Percentiles rank a stretch among this genome's conserved stretches.
Conservation (phyloP, 768 basidiomycete genomes). For the Pulveroboletus sp. region DNA sequence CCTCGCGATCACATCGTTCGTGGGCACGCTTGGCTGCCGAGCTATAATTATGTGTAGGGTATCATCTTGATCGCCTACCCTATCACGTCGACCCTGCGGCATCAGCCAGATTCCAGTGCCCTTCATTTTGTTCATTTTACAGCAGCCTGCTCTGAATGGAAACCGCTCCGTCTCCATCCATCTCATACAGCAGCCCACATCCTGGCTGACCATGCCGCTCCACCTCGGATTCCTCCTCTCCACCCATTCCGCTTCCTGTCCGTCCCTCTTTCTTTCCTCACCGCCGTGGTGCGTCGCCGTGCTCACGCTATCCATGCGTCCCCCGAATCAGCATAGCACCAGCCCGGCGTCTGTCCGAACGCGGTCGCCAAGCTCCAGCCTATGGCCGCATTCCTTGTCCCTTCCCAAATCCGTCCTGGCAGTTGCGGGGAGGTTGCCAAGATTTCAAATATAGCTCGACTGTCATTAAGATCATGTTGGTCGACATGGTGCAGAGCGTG, state of each 20-base stretch:
- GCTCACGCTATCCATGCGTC: too few species aligned
- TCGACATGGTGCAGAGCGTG: slow-evolving; percentile 2
- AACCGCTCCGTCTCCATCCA: too few species aligned
- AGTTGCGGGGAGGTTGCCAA: slow-evolving; percentile 14
- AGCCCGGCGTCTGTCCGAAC: slow-evolving; percentile 8
- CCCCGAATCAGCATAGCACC: slow-evolving; percentile 1
- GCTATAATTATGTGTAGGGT: slow-evolving; percentile 20
- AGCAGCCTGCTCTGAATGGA: too few species aligned
- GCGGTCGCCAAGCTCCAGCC: slow-evolving; percentile 20
- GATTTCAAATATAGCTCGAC: slow-evolving; percentile 17
- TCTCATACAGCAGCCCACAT: too few species aligned
- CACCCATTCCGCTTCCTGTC: neutral
- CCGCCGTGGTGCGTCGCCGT: too few species aligned
- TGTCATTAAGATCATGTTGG: neutral
- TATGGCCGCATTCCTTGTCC: slow-evolving; percentile 17
- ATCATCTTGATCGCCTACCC: slow-evolving; percentile 35
- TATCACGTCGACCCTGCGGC: slow-evolving; percentile 34
- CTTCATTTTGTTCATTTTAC: slow-evolving; percentile 19
- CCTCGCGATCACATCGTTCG: slow-evolving; percentile 19
- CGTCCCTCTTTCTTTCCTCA: neutral
- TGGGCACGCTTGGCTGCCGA: slow-evolving; percentile 1
- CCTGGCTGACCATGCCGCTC: slow-evolving; percentile 1
- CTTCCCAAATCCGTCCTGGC: slow-evolving; percentile 15
- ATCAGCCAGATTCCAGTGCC: slow-evolving; percentile 32
- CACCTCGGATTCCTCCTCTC: neutral